A percentile compares a stretch with the other conserved stretches of the same genome.
Conservation (phyloP, 441 rosid species). For the Geranium incanum region DNA sequence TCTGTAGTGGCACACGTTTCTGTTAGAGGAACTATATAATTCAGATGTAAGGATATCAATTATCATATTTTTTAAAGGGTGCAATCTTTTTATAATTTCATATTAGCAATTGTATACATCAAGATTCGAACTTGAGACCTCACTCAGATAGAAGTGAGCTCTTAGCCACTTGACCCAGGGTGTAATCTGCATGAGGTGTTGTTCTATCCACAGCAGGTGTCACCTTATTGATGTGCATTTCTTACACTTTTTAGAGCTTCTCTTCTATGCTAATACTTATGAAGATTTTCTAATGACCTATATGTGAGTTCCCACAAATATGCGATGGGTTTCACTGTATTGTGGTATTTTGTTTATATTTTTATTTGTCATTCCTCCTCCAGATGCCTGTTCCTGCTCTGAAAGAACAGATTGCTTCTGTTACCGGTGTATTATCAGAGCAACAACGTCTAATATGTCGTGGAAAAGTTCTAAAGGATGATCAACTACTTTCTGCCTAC, state of each 20-base stretch:
- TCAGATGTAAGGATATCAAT: background rate
- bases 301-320: background rate
- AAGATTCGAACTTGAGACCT: no score
- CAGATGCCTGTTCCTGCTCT: slow-evolving; percentile 92
- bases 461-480: slow-evolving; percentile 87
- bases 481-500: slow-evolving; percentile 91
- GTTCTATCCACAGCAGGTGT: no score
- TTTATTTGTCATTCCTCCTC: slow-evolving; percentile 15
- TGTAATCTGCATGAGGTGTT: no score
- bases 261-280: background rate
- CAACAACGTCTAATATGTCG: slow-evolving; percentile 93
- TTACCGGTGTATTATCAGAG: slow-evolving; percentile 84
- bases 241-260: background rate
- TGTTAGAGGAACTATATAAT: background rate
- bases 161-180: no score
- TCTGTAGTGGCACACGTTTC: background rate
- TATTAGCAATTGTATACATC: no score
- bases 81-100: no score
- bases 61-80: no score
- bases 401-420: slow-evolving; percentile 88
- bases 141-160: no score
- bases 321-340: background rate
- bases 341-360: background rate
- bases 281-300: background rate
- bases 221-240: no score